Evolutionary conservation across 768 basidiomycete species (phyloP), one percentile per base, ranked within the genome.

Genomic region (Pleurotus pulmonarius): DNA sequence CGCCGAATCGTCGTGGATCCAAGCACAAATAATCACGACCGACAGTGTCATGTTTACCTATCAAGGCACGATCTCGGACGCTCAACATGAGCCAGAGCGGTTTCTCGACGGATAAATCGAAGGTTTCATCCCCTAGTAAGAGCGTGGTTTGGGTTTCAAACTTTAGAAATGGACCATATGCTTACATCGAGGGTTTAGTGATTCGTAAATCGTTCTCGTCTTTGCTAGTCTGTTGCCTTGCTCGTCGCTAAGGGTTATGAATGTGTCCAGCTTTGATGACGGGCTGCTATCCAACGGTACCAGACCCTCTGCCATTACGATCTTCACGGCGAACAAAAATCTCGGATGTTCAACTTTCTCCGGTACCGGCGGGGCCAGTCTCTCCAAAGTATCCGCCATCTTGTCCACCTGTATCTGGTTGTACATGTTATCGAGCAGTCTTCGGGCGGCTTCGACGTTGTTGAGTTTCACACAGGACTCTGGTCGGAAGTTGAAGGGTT

Each of bases 71-170:
- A 65, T 98, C 92, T 56, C 94, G 86, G 37, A 98, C 83, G 59
- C 94, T 96, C 49, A 94, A 87, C 90, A 98, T 97, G 44, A 99
- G 75, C 97, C 97, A 99, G 3, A 98, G 77, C n/a, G 90, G 83
- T 60, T 91, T 90, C 46, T 94, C 90, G 12, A 98, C 90, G 0
- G 94, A 92, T 9, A 98, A 78, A 67, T 99, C 97, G 63, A 97
- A 94, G 0, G 93, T 93, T 69, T 99, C 95, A 59, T 98, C 94
- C 97, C 97, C 92, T 95, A 60, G 22, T 60, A 22, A 18, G 46
- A 57, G 51, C n/a, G 61, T 56, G 52, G 64, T 57, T 58, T 43
- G 49, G 8, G 40, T 18, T 13, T 11, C 46, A 45, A 34, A 47
- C n/a, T 15, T 56, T 20, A 16, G 11, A 41, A 60, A 16, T 63